Evolutionary conservation across 1,139 yeast species (phyloP).

Genomic region (Blastobotrys apis): DNA sequence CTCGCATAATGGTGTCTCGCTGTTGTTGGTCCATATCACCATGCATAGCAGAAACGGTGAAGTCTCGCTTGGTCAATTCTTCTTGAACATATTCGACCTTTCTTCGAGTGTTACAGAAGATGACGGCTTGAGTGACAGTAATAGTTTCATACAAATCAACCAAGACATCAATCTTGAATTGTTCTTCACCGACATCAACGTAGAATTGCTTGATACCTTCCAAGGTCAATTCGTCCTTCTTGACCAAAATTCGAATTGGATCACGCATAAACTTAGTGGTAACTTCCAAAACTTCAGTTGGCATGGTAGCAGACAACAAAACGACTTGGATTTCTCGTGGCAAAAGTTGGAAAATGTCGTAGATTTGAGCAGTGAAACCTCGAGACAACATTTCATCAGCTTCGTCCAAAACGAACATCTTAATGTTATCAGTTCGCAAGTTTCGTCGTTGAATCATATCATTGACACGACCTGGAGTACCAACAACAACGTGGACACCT

Average conservation of each 20-base stretch:
- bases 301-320: constrained; percentile 89
- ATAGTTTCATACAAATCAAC: constrained; percentile 93
- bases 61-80: constrained; percentile 74
- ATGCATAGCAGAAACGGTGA: constrained; percentile 91
- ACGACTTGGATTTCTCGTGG: constrained; percentile 88
- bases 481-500: constrained; percentile 91
- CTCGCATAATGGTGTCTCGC: constrained; percentile 84
- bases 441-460: constrained; percentile 81
- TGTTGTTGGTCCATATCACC: constrained; percentile 97
- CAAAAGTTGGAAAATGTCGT: constrained; percentile 75
- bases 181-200: constrained; percentile 84
- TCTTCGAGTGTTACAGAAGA: constrained; percentile 87
- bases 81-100: constrained; percentile 89
- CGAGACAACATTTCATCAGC: constrained; percentile 90
- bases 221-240: constrained; percentile 80
- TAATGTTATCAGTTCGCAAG: constrained; percentile 62
- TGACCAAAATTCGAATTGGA: constrained; percentile 86
- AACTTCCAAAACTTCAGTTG: constrained; percentile 78
- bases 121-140: constrained; percentile 92
- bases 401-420: constrained; percentile 85
- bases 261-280: constrained; percentile 85
- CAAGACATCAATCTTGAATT: constrained; percentile 91
- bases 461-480: constrained; percentile 92
- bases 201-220: constrained; percentile 89
- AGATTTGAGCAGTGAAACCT: constrained; percentile 90